Base-by-base conservation (phyloP, 2,329 filamentous ascomycete genomes). In the Exophiala mesophila region DNA sequence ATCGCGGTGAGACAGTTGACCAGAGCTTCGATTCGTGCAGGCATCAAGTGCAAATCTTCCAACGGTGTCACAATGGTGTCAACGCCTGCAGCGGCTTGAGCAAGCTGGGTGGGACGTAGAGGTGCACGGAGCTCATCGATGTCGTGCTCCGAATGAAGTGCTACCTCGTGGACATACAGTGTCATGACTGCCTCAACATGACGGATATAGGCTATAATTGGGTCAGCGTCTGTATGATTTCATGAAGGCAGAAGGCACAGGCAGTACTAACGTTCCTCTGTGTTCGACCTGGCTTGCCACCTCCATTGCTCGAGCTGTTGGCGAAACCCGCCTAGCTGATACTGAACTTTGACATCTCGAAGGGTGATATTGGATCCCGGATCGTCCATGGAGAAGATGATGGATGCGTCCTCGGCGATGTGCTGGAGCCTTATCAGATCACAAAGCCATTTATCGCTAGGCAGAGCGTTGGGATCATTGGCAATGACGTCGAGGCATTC, bases 161-260 rank as follows among this genome's bases (percentile, higher is more conserved):
- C 79, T 40, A 85, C 76, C 61, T 89, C 85, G 58, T 89, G 82
- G 66, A 88, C 80, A 58, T 84, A 87, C 3, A 88, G 66, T 47
- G 72, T 82, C 17, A 85, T 59, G 1, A 81, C 73, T 51, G 81
- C 69, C 52, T 85, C 80, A 47, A 77, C 74, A 52, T 88, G 72
- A 9, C 68, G 65, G 28, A 87, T 67, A 0, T 43, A 48, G 20
- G 31, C 42, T 51, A 24, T 5, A 19, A 16, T n/a, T n/a, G n/a
- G n/a, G n/a, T n/a, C n/a, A n/a, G n/a, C n/a, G n/a, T n/a, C n/a
- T n/a, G n/a, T n/a, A n/a, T n/a, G n/a, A n/a, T n/a, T n/a, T n/a
- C n/a, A n/a, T n/a, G n/a, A n/a, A n/a, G n/a, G n/a, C n/a, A n/a
- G n/a, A n/a, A n/a, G n/a, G n/a, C n/a, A n/a, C 6, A 26, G 7